Base-by-base conservation (phyloP, 164 flowering plant species). In the Macadamia integrifolia region DNA sequence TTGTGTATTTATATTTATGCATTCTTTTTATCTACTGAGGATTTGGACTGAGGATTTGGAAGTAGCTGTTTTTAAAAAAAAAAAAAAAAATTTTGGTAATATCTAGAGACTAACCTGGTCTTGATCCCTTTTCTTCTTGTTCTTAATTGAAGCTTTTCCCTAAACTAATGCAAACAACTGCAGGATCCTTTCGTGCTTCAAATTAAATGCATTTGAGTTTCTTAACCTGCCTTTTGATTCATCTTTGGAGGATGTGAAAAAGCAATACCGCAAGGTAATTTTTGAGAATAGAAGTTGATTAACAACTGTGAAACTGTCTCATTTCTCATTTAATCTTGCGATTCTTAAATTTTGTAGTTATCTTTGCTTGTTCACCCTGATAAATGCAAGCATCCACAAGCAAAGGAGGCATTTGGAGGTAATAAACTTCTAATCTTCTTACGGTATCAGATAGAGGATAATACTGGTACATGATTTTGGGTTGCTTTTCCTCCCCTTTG, bases 141-240 rank as follows among this genome's bases (percentile, higher is more conserved):
- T 64, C 2, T 8, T 32, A 9, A 10, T 61, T 35, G 31, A 62
- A 62, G 48, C 35, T 43, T 44, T 40, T 9, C 15, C 11, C 23
- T 48, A 29, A 35, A 43, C 58, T 42, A 40, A 14, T 58, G 17
- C 44, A 48, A 52, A 53, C 56, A 9, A 53, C 50, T 75, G 73
- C 78, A 94, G 99, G 91, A 92, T 92, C 66, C 93, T 95, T 55
- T 80, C 93, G n/a, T 91, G 99, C 81, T 95, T 95, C 91, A 95
- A 95, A 80, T 69, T 95, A 67, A 95, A 95, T 66, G 83, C 99
- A 31, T 92, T 86, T 82, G 98, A 95, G 79, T 83, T 81, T 78
- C 88, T 95, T 40, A 92, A 91, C 69, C 76, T 95, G 46, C 81
- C 94, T 50, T 92, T 91, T 72, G 84, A 81, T 76, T 81, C 98